A percentile compares a stretch with the other conserved stretches of the same genome.
Conservation (phyloP, 164 flowering plant species). For the Stephania japonica region DNA sequence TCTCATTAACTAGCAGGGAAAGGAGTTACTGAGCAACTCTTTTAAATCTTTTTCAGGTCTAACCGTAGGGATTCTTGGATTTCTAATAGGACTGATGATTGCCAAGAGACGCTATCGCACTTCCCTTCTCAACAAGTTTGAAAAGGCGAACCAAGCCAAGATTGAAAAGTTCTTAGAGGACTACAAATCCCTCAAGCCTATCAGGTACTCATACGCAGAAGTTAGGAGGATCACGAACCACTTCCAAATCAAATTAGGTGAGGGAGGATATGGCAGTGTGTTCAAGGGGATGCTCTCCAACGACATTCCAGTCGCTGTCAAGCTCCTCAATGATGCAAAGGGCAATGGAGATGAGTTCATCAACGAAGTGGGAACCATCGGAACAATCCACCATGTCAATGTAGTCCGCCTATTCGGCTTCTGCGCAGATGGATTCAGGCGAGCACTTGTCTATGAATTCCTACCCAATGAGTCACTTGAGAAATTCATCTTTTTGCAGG, state of each 20-base stretch:
- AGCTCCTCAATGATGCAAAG: background rate
- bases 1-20: too few species aligned
- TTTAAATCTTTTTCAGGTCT: background rate
- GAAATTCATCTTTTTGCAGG: background rate
- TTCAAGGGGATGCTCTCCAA: background rate
- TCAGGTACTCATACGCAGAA: background rate
- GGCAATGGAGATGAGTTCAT: background rate
- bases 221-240: conserved; percentile 1
- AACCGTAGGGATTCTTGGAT: background rate
- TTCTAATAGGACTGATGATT: background rate
- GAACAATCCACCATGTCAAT: conserved; percentile 2
- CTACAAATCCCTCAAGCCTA: background rate
- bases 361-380: conserved; percentile 5
- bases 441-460: conserved; percentile 5
- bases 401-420: background rate
- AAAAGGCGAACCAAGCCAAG: background rate
- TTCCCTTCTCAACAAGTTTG: background rate
- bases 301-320: conserved; percentile 1
- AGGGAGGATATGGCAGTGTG: conserved; percentile 5
- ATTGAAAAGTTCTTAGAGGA: background rate
- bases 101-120: background rate
- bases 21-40: background rate
- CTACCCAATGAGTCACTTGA: conserved; percentile 3
- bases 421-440: background rate
- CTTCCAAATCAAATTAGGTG: background rate